These are phyloP conservation scores for Rhodotorula sp. DNA, from an alignment of 1,284 basidiomycete genomes.

Conservation along the genomic window DNA sequence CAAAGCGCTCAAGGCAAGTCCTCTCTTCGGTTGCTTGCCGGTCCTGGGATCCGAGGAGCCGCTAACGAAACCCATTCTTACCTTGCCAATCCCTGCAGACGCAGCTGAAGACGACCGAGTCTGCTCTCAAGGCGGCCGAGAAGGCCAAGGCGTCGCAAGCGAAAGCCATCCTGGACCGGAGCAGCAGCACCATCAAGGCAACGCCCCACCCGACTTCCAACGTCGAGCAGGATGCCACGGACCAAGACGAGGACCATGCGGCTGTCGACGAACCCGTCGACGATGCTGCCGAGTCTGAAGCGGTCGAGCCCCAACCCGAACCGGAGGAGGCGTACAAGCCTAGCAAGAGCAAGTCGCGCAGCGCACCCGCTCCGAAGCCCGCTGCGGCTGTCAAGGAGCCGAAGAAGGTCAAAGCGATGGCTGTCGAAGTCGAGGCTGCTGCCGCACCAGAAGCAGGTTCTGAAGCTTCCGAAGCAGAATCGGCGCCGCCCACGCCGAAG, in stretches of 20 bases:
- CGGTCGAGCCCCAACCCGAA: slow-evolving; percentile 5
- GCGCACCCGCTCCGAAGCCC: background rate
- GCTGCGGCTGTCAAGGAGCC: background rate
- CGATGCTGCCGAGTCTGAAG: background rate
- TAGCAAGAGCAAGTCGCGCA: slow-evolving; percentile 13
- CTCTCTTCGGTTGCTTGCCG: background rate
- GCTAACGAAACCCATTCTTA: background rate
- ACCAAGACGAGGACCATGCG: background rate
- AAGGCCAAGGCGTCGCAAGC: slow-evolving; percentile 6
- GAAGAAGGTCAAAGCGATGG: slow-evolving; percentile 2
- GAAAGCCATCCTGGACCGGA: background rate
- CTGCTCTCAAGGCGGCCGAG: slow-evolving; percentile 21
- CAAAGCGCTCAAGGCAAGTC: slow-evolving; percentile 39
- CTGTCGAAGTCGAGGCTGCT: background rate
- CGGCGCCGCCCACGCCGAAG: background rate
- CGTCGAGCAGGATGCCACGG: background rate
- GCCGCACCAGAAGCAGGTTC: background rate
- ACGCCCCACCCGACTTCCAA: background rate
- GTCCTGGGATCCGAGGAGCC: no score
- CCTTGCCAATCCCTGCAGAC: slow-evolving; percentile 1
- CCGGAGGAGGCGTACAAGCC: slow-evolving; percentile 11
- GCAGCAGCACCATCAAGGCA: slow-evolving; percentile 24
- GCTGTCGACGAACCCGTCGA: slow-evolving; percentile 5
- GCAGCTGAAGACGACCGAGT: slow-evolving; percentile 20
- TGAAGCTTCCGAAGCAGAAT: background rate